Base-by-base conservation (phyloP, 495 filamentous ascomycete genomes). In the Trichoderma reesei region DNA sequence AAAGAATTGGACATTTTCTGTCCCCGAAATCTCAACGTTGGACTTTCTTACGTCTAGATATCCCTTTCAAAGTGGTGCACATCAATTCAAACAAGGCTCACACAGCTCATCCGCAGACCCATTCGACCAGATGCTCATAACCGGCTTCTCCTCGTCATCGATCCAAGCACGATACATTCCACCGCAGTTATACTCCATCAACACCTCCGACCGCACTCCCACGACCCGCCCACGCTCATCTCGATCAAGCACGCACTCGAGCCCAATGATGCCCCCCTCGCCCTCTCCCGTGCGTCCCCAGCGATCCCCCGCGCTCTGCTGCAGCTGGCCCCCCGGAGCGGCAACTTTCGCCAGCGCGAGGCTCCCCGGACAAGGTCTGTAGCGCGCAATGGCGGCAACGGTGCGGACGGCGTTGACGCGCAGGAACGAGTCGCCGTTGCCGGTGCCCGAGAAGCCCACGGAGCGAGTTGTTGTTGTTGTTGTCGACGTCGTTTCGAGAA, bases 381-480 rank as follows among this genome's bases (percentile, higher is more conserved):
- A 92, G n/a, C 88, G 82, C 11, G 84, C 81, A 63, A 93, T 88
- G 1, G 91, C 85, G 13, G 84, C 87, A 3, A 86, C 84, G 8
- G 90, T 91, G 5, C 88, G 82, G 4, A 80, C 84, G 2, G 91
- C 91, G n/a, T 80, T 80, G 18, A 83, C 74, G 1, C 90, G 85
- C 3, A 96, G 81, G 70, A 96, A 96, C 0, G 90, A 90, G 70
- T 96, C 92, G 1, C 92, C 92, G 66, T 96, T 95, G 4, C 92
- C 92, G 0, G 92, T 96, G 1, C 91, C 91, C 0, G 90, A 94
- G 39, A 94, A 75, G 8, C 85, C 92, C 6, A 92, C 78, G 0
- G 86, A 85, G 18, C 85, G 71, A 5, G 76, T 82, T 18, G 41
- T 16, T 8, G 76, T 82, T 18, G 41, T 16, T 8, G 46, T 54